These are phyloP conservation scores for Candida insectorum DNA, from an alignment of 805 yeast genomes.

Conservation along the genomic window DNA sequence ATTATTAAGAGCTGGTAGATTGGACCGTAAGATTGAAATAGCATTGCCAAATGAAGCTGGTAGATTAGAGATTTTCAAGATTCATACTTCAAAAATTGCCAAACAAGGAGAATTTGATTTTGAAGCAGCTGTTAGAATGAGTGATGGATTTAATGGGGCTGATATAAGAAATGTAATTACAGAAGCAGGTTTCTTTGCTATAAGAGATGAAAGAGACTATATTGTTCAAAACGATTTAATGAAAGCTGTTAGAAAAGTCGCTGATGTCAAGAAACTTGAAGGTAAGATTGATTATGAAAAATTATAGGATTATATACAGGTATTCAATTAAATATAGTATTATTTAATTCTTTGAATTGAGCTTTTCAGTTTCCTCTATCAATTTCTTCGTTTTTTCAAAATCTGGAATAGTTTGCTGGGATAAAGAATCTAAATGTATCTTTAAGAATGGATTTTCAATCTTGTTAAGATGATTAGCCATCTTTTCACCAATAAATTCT, in stretches of 20 bases:
- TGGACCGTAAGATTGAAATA: constrained; percentile 94
- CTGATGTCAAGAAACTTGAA: constrained; percentile 94
- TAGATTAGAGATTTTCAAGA: constrained; percentile 88
- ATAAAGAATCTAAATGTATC: constrained; percentile 38
- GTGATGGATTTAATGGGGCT: constrained; percentile 98
- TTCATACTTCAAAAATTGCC: constrained; percentile 79
- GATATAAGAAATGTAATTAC: constrained; percentile 95
- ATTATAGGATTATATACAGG: constrained; percentile 42
- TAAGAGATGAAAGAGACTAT: constrained; percentile 95
- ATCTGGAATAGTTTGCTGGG: constrained; percentile 25
- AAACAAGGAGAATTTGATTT: constrained; percentile 96
- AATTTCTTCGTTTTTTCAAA: constrained; percentile 24
- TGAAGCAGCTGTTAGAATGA: constrained; percentile 96
- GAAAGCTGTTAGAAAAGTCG: constrained; percentile 98
- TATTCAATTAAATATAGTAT: too few relatives aligned
- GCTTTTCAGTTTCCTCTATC: constrained; percentile 3
- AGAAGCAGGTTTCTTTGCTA: constrained; percentile 98
- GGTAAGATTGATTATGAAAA: constrained; percentile 95
- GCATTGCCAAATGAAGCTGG: constrained; percentile 96
- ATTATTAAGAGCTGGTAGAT: constrained; percentile 92
- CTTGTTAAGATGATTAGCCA: constrained; percentile 37
- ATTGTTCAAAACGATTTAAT: constrained; percentile 89
- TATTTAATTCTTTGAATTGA: constrained; percentile 1
- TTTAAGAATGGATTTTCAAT: constrained; percentile 33
- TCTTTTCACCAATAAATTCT: constrained; percentile 50